These are phyloP conservation scores for Recurvomyces mirabilis DNA, from an alignment of 495 filamentous ascomycete species.

Conservation along the genomic window DNA sequence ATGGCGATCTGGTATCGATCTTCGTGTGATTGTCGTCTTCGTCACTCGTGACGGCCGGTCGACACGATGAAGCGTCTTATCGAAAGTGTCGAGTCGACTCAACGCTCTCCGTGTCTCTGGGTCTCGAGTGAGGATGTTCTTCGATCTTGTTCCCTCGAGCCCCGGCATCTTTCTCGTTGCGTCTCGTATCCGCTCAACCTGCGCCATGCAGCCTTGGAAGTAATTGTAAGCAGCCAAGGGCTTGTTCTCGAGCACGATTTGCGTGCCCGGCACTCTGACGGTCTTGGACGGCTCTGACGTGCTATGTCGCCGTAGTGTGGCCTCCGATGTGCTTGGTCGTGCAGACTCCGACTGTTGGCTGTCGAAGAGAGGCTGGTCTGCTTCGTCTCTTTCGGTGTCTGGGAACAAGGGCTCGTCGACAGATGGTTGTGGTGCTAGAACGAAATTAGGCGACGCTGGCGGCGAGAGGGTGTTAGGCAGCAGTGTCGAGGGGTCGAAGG, in stretches of 20 bases:
- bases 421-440: not conserved
- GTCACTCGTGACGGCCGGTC: too few relatives aligned
- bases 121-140: too few relatives aligned
- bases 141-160: too few relatives aligned
- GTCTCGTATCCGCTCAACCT: not conserved
- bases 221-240: conserved; percentile 6
- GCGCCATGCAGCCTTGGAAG: conserved; percentile 2
- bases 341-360: conserved; percentile 2
- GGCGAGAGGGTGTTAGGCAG: conserved; percentile 6
- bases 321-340: not conserved
- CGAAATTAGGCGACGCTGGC: conserved; percentile 11
- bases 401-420: conserved; percentile 11
- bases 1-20: too few relatives aligned
- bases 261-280: not conserved
- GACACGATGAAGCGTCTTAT: too few relatives aligned
- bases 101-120: too few relatives aligned
- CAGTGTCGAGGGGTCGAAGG: too few relatives aligned
- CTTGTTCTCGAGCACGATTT: not conserved
- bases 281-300: not conserved
- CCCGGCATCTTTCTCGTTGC: too few relatives aligned
- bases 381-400: not conserved
- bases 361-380: conserved; percentile 2
- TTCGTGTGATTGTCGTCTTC: too few relatives aligned
- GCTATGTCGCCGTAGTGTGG: not conserved
- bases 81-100: too few relatives aligned